These are phyloP conservation scores for Prototheca cutis DNA, from an alignment of 163 green algal genomes.

Conservation along the genomic window DNA sequence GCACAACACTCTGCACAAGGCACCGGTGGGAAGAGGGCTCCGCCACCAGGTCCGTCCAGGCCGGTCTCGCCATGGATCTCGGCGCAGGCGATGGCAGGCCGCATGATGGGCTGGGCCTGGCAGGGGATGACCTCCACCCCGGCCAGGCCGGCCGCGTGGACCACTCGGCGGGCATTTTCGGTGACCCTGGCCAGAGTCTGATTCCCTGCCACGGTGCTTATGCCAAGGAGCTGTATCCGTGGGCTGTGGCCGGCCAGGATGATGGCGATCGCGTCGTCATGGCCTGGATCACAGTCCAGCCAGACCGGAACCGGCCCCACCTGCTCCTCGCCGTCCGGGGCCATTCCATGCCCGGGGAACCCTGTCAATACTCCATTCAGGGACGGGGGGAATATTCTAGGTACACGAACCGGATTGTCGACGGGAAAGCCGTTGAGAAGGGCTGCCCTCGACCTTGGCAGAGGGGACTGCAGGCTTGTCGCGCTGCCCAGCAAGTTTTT, in stretches of 20 bases:
- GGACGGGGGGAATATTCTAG: too few relatives aligned
- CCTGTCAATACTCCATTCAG: too few relatives aligned
- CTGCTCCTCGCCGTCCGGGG: too few relatives aligned
- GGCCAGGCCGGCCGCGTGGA: slow-evolving; percentile 44
- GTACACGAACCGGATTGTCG: too few relatives aligned
- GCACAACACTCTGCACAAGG: too few relatives aligned
- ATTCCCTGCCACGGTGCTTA: slow-evolving; percentile 77
- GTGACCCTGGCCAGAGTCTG: slow-evolving; percentile 65
- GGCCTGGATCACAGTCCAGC: slow-evolving; percentile 73
- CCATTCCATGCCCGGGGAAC: too few relatives aligned
- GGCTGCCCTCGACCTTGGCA: too few relatives aligned
- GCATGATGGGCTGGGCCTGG: slow-evolving; percentile 14
- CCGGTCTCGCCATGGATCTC: slow-evolving; percentile 84
- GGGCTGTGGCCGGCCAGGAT: slow-evolving; percentile 60
- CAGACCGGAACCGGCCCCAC: slow-evolving; percentile 37
- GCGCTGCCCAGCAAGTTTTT: too few relatives aligned
- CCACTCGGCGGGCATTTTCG: slow-evolving; percentile 60
- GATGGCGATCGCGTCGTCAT: slow-evolving; percentile 71
- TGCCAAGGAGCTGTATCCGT: slow-evolving; percentile 52
- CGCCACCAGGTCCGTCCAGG: slow-evolving; percentile 55
- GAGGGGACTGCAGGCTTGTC: too few relatives aligned
- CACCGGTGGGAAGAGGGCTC: slow-evolving; percentile 41
- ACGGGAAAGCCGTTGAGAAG: too few relatives aligned
- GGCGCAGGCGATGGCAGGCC: slow-evolving; percentile 44
- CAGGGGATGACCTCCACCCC: slow-evolving; percentile 31